These are phyloP conservation scores for Yarrowia osloensis DNA, from an alignment of 805 yeast genomes.

Conservation along the genomic window DNA sequence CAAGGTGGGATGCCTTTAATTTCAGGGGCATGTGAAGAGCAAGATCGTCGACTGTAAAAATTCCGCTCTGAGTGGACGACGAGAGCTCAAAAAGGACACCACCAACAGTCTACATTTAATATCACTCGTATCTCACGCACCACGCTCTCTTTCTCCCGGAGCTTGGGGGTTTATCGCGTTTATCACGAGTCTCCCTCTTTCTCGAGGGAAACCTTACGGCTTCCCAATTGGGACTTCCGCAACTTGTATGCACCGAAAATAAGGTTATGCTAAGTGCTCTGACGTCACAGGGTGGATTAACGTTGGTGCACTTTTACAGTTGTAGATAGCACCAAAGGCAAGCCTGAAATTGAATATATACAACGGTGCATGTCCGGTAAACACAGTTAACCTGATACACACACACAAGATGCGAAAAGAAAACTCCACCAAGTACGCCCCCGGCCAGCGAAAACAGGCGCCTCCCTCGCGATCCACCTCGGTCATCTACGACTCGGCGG, in stretches of 20 bases:
- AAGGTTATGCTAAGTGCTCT: neutral
- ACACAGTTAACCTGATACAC: neutral
- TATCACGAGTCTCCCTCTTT: neutral
- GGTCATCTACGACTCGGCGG: constrained; percentile 12
- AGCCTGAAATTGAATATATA: constrained; percentile 1
- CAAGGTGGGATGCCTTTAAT: constrained; percentile 15
- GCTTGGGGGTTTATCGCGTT: neutral
- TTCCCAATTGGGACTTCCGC: constrained; percentile 8
- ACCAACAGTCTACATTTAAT: neutral
- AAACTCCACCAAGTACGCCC: neutral
- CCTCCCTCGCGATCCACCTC: constrained; percentile 18
- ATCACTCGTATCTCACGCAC: neutral
- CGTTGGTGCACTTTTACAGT: neutral
- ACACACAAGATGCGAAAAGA: constrained; percentile 5
- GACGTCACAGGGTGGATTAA: constrained; percentile 3
- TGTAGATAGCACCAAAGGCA: neutral
- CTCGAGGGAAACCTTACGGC: constrained; percentile 8
- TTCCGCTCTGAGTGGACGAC: too few relatives aligned
- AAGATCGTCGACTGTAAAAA: too few relatives aligned
- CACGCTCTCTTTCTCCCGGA: neutral
- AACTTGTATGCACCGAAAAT: neutral
- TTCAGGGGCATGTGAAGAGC: constrained; percentile 16
- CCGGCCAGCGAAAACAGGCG: constrained; percentile 10
- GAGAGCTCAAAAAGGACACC: neutral
- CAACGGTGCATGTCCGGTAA: constrained; percentile 3